Percentiles rank a stretch among this genome's conserved stretches.
Evolutionary conservation across 768 basidiomycete genomes (phyloP).

Genomic region (Suillus subaureus): DNA sequence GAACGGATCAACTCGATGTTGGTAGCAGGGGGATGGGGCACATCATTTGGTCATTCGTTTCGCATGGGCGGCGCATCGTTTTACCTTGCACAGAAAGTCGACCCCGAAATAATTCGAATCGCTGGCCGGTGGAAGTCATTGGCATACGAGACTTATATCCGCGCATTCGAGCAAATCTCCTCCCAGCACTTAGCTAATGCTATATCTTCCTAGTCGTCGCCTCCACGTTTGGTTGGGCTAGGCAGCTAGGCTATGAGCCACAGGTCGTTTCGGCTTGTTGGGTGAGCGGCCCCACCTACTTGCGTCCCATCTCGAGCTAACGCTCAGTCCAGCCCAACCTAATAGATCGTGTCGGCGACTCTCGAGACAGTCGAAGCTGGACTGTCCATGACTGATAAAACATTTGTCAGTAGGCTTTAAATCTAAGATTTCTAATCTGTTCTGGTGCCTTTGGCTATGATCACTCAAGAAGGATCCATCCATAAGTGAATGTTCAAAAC

Average conservation of each 20-base stretch:
- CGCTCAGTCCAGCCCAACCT: too few relatives aligned
- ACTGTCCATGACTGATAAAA: too few relatives aligned
- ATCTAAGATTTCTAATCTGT: too few relatives aligned
- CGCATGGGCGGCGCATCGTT: conserved; percentile 40
- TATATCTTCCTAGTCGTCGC: conserved; percentile 5
- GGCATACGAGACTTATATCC: neutral
- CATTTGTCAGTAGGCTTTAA: too few relatives aligned
- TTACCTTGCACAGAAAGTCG: neutral
- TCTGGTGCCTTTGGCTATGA: too few relatives aligned
- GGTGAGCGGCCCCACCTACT: neutral
- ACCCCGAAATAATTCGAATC: neutral
- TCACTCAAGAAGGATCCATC: too few relatives aligned
- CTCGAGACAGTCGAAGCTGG: too few relatives aligned
- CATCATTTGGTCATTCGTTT: conserved; percentile 44
- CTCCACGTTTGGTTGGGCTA: conserved; percentile 11
- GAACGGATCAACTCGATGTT: too few relatives aligned
- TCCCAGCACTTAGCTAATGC: neutral
- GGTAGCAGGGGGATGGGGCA: too few relatives aligned
- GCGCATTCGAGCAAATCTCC: neutral
- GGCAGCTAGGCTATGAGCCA: neutral
- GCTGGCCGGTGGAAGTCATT: neutral
- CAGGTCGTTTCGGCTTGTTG: neutral
- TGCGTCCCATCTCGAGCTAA: too few relatives aligned
- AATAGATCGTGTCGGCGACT: too few relatives aligned
- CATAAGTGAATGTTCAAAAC: too few relatives aligned